phyloP scores from a whole-genome alignment of 345 rosid species.

The Clarkia xantiana region DNA sequence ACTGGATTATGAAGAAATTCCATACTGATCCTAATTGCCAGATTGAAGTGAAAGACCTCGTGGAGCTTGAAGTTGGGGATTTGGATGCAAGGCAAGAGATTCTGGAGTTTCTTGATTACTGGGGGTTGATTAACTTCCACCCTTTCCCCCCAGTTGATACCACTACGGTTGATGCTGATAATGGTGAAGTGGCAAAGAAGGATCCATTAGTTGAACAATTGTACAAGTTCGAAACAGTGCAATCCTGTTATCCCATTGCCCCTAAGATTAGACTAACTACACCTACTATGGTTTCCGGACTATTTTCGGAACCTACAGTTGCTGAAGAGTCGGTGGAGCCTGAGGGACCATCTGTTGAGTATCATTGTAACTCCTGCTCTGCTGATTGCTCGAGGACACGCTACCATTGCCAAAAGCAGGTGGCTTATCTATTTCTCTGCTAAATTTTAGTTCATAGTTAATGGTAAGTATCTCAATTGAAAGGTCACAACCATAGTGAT shows the following conservation, averaged over 20 bases:
- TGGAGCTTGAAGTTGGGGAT: slow-evolving; percentile 68
- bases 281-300: slow-evolving; percentile 41
- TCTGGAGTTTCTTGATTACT: slow-evolving; percentile 87
- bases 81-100: slow-evolving; percentile 76
- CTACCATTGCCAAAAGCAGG: slow-evolving; percentile 98
- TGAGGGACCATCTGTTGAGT: slow-evolving; percentile 86
- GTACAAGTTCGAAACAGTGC: slow-evolving; percentile 53
- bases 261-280: slow-evolving; percentile 36
- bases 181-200: slow-evolving; percentile 21
- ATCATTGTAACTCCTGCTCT: slow-evolving; percentile 97
- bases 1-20: slow-evolving; percentile 73
- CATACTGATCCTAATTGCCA: slow-evolving; percentile 44
- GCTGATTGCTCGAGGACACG: slow-evolving; percentile 98
- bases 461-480: too few species aligned
- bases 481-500: too few species aligned
- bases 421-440: slow-evolving; percentile 15
- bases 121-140: slow-evolving; percentile 88
- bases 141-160: slow-evolving; percentile 25
- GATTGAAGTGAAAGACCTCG: slow-evolving; percentile 57
- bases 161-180: slow-evolving; percentile 19
- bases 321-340: slow-evolving; percentile 61
- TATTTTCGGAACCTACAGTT: slow-evolving; percentile 57
- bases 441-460: too few species aligned
- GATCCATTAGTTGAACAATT: slow-evolving; percentile 53
- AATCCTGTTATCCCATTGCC: slow-evolving; percentile 30